Conservation (phyloP, 2,329 filamentous ascomycete genomes). For the Curvularia spicifera region DNA sequence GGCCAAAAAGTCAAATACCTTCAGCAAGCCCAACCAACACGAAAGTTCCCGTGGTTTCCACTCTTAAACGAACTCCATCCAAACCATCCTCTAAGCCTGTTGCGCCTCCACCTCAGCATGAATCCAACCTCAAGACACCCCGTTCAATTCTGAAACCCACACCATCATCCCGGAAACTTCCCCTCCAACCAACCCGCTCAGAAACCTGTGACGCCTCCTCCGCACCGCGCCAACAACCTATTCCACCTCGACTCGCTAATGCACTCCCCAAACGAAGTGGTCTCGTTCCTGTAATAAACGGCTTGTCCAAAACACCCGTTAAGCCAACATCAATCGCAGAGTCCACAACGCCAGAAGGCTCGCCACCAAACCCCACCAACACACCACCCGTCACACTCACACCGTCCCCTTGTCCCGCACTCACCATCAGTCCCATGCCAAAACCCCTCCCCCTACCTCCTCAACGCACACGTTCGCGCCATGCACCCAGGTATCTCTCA, state of each 20-base stretch:
- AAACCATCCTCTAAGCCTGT: neutral
- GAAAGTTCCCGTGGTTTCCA: neutral
- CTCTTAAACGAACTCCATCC: neutral
- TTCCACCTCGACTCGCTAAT: slow-evolving; percentile 1
- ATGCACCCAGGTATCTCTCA: neutral
- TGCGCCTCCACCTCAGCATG: neutral
- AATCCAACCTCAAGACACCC: neutral
- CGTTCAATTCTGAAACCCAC: neutral
- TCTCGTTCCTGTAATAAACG: neutral
- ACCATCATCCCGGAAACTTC: slow-evolving; percentile 2
- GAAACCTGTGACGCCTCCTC: neutral
- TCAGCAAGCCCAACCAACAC: neutral
- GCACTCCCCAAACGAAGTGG: neutral
- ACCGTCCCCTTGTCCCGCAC: neutral
- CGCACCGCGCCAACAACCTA: slow-evolving; percentile 5
- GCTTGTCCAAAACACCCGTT: neutral
- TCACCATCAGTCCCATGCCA: neutral
- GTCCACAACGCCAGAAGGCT: neutral
- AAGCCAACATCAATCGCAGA: neutral
- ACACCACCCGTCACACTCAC: neutral
- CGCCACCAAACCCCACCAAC: neutral
- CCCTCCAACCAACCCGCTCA: neutral
- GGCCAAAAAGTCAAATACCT: neutral
- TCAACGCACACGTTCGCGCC: neutral
- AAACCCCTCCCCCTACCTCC: neutral